phyloP scores from a whole-genome alignment of 1,284 basidiomycete genomes.

The Ganoderma resinaceum region DNA sequence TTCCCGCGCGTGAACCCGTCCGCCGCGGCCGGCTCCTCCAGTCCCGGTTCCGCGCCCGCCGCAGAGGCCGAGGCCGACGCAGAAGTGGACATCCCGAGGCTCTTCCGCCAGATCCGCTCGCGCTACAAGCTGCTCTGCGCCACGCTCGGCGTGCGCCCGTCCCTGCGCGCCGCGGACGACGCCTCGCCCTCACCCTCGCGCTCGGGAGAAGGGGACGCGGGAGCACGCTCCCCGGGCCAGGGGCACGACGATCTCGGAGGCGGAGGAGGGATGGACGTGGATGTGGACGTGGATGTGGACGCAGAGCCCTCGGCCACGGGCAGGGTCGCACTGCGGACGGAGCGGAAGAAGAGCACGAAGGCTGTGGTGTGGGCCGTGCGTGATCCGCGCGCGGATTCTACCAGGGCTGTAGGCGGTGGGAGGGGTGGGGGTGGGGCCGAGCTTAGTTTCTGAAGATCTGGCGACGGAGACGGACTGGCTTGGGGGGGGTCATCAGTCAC shows the following conservation, averaged over 20 bases:
- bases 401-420: background rate
- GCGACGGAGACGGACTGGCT: background rate
- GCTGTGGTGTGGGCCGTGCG: constrained; percentile 31
- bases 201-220: background rate
- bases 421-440: constrained; percentile 12
- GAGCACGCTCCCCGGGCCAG: background rate
- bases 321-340: constrained; percentile 4
- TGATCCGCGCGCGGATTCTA: constrained; percentile 4
- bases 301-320: constrained; percentile 8
- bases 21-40: constrained; percentile 37
- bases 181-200: constrained; percentile 7
- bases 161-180: constrained; percentile 48
- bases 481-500: too few relatives aligned
- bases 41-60: background rate
- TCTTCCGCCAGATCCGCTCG: constrained; percentile 87
- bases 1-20: constrained; percentile 86
- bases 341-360: constrained; percentile 29
- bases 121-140: constrained; percentile 90
- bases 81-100: constrained; percentile 75
- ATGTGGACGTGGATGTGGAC: background rate
- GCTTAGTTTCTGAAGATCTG: constrained; percentile 26
- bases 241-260: constrained; percentile 19
- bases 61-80: constrained; percentile 32
- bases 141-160: constrained; percentile 78
- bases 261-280: background rate